Evolutionary conservation across 2,329 filamentous ascomycete genomes (phyloP), one percentile per base, ranked within the genome.

Genomic region (Aureobasidium sp.): DNA sequence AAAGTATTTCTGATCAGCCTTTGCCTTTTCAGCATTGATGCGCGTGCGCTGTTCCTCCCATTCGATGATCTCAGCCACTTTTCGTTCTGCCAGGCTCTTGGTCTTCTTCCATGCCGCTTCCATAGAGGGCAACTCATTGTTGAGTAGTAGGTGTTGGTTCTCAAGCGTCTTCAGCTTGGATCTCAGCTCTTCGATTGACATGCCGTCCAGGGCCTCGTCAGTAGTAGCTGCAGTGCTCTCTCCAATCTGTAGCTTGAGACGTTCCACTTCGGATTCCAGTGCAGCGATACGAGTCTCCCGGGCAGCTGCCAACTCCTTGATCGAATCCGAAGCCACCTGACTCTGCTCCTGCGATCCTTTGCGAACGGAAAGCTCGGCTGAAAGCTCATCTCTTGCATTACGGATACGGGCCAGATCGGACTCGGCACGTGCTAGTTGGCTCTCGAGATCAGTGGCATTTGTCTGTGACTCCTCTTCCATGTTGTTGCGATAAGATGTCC

Each of bases 1-100:
- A 74, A 97, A 97, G 73, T 96, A 99, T 75, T 97, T 97, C 71
- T 97, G 93, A 70, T 99, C 94, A 1, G 93, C 93, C 75, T 97
- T 97, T 66, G 88, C 87, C 78, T 99, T 99, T 75, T 99, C 91
- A 0, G 91, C 90, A 44, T 84, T 85, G 23, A 95, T 78, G 27
- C 89, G 80, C 20, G 84, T 78, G 41, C 93, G 80, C 65, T 88
- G 89, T 62, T 96, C 91, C 76, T 97, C 92, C 71, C 91, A 78
- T 4, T 82, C 80, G 6, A 81, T 79, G 58, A 89, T 85, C 65
- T 96, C 91, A 69, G 88, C 83, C 37, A 96, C 86, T 75, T 96
- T 97, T 77, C 91, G 93, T 57, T 88, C 87, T 8, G 91, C 91
- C 63, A 96, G 76, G 26, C 86, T 86, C 71, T 92, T 90, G 58